Percentiles rank a stretch among this genome's conserved stretches.
phyloP scores from a whole-genome alignment of 129 eudicot species.

The Flaveria sonorensis region DNA sequence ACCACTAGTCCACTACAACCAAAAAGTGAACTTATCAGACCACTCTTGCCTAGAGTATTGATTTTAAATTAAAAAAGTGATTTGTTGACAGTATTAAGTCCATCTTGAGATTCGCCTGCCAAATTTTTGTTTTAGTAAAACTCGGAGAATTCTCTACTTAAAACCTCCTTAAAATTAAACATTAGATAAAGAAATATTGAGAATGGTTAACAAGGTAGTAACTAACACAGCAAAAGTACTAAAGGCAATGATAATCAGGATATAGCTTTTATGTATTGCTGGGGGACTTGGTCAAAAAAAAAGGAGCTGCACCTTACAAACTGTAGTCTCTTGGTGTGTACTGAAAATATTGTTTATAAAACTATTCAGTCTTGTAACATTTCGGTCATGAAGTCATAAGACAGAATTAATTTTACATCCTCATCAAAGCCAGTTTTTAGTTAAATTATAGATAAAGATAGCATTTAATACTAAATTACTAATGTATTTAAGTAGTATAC shows the following conservation, averaged over 20 bases:
- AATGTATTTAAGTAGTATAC: neutral
- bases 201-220: neutral
- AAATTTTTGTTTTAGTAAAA: neutral
- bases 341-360: neutral
- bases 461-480: neutral
- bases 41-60: neutral
- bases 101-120: neutral
- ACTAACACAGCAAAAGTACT: neutral
- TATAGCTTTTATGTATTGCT: neutral
- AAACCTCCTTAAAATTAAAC: neutral
- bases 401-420: neutral
- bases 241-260: neutral
- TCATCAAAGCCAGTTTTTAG: neutral
- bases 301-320: conserved; percentile 5
- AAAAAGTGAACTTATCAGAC: neutral
- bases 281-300: neutral
- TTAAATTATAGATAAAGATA: neutral
- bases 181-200: neutral
- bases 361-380: neutral
- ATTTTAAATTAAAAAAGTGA: neutral
- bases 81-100: neutral
- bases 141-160: neutral
- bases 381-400: neutral
- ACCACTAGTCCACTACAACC: neutral
- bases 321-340: neutral